Percentiles rank a stretch among this genome's conserved stretches.
Conservation (phyloP, 2,329 filamentous ascomycete species). For the Apiospora koreana region DNA sequence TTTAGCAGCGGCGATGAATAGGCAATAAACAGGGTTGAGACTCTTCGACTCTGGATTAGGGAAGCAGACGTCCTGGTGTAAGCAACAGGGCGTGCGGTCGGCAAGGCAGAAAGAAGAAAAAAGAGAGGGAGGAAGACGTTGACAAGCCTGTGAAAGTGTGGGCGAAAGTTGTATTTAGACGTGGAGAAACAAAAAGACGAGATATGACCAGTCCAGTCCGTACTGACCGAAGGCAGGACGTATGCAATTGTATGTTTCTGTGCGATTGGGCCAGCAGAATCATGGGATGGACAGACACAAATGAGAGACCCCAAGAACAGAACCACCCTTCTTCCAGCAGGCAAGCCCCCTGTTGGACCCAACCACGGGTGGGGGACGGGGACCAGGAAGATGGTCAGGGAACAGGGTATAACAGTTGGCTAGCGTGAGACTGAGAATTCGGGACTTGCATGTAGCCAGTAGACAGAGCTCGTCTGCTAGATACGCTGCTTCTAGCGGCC, state of each 20-base stretch:
- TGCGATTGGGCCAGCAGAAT: constrained; percentile 14
- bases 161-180: constrained; percentile 11
- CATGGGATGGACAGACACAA: constrained; percentile 13
- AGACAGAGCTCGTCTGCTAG: not conserved
- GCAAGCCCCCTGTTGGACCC: constrained; percentile 13
- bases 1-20: not conserved
- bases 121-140: not conserved
- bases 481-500: not conserved
- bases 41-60: not conserved
- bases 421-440: constrained; percentile 9
- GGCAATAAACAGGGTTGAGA: not conserved
- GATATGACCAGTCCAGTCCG: constrained; percentile 14
- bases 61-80: not conserved
- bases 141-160: constrained; percentile 6
- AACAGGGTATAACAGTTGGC: constrained; percentile 14
- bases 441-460: constrained; percentile 10
- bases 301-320: constrained; percentile 13
- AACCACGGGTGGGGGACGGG: constrained; percentile 16
- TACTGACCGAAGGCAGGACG: constrained; percentile 9
- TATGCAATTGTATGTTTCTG: constrained; percentile 19
- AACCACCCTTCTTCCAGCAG: constrained; percentile 9
- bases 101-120: not conserved
- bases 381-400: constrained; percentile 9
- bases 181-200: constrained; percentile 14
- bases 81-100: not conserved